Evolutionary conservation across 2,329 filamentous ascomycete genomes (phyloP), one percentile per base, ranked within the genome.

Genomic region (Phoma sp.): DNA sequence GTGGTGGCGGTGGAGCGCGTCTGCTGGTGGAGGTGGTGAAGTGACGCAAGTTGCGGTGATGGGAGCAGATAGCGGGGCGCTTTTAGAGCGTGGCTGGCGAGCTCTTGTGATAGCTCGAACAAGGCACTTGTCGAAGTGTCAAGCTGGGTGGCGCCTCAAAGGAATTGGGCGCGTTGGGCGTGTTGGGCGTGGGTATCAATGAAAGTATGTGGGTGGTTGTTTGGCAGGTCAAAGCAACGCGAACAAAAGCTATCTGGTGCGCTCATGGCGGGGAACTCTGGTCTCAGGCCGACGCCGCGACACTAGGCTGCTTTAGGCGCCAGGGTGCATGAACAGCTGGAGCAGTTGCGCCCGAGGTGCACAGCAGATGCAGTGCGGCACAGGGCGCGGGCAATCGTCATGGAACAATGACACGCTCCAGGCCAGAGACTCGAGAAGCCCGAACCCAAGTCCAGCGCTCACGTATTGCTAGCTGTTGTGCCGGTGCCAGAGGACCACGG

Each of bases 301-400:
- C 67, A 58, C 68, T 70, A 71, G 57, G 41, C 68, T 47, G 55
- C 51, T 56, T 65, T 59, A 55, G 64, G 64, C 55, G 54, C 48
- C 58, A 55, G 48, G 52, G 36, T 58, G 61, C 61, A 63, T 65
- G 61, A 57, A 58, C 65, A 65, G 64, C 58, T 21, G 36, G 36
- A 35, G 32, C 46, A 61, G 53, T 25, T 56, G 62, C 58, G 56
- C 29, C 62, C 40, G 54, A 35, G 19, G 21, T 43, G 60, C 22
- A 24, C 22, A 24, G 22, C 44, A 52, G 56, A 64, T 56, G 49
- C 60, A 27, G 41, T 27, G 46, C 35, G 19, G 37, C 33, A 7
- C 27, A 31, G 24, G 22, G 43, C 36, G 22, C 43, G 31, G 38
- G 43, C 33, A 35, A 25, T 36, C 27, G 29, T 33, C 31, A 40